Evolutionary conservation across 805 yeast species (phyloP).

Genomic region (Teunomyces aglyptinius): DNA sequence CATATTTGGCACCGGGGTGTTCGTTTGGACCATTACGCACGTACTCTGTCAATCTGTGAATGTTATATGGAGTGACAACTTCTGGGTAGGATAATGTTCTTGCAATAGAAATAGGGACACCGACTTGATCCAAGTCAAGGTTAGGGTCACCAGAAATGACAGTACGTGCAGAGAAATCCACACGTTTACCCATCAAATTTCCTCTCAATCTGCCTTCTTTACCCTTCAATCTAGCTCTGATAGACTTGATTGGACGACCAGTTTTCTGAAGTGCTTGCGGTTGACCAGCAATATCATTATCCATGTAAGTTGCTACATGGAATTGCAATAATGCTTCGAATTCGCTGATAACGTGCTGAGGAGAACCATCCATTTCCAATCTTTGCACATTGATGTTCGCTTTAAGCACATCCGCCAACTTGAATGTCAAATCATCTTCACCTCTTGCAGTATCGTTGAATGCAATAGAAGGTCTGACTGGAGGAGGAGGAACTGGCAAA

Average conservation of each 20-base stretch:
- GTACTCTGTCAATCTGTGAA: slow-evolving; percentile 85
- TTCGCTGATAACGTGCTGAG: slow-evolving; percentile 96
- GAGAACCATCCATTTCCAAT: slow-evolving; percentile 97
- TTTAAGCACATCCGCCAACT: slow-evolving; percentile 92
- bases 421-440: slow-evolving; percentile 97
- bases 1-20: slow-evolving; percentile 99
- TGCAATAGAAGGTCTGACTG: slow-evolving; percentile 97
- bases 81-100: slow-evolving; percentile 95
- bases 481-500: slow-evolving; percentile 99
- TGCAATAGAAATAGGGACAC: slow-evolving; percentile 97
- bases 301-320: slow-evolving; percentile 99
- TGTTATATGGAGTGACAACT: slow-evolving; percentile 95
- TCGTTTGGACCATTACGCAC: slow-evolving; percentile 99
- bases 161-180: slow-evolving; percentile 97
- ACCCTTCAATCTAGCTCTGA: slow-evolving; percentile 99
- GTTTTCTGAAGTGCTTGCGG: slow-evolving; percentile 98
- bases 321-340: slow-evolving; percentile 93
- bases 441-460: slow-evolving; percentile 98
- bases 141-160: slow-evolving; percentile 99
- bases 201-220: slow-evolving; percentile 99
- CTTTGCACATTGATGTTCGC: slow-evolving; percentile 98
- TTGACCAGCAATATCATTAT: slow-evolving; percentile 98
- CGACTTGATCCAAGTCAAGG: slow-evolving; percentile 95
- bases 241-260: slow-evolving; percentile 97
- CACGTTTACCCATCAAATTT: slow-evolving; percentile 99